Evolutionary conservation across 2,329 filamentous ascomycete species (phyloP).

Genomic region (Microdochium paspali): DNA sequence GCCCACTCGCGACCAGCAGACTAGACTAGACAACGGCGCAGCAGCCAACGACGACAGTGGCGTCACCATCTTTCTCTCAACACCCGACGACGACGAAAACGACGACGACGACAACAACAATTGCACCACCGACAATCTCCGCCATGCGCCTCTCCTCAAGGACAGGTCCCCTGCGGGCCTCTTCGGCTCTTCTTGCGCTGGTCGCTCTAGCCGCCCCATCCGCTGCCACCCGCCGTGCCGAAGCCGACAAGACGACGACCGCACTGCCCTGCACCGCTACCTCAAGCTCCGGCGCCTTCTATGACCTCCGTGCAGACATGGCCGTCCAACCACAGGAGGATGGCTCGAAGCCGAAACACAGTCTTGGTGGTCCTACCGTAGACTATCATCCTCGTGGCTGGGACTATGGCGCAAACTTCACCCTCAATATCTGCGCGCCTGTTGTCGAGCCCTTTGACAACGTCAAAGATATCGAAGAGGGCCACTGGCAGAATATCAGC

Average conservation of each 20-base stretch:
- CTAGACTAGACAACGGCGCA: no score
- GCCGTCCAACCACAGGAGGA: conserved; percentile 32
- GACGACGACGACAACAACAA: not conserved
- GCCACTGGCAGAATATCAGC: conserved; percentile 63
- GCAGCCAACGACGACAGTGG: no score
- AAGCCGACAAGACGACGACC: conserved; percentile 29
- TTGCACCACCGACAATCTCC: not conserved
- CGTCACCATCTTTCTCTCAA: not conserved
- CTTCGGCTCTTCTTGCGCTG: conserved; percentile 12
- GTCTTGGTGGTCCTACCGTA: conserved; percentile 28
- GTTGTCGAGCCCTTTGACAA: conserved; percentile 58
- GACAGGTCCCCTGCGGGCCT: conserved; percentile 6
- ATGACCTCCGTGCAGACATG: conserved; percentile 46
- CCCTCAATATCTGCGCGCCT: conserved; percentile 69
- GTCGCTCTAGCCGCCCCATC: conserved; percentile 25
- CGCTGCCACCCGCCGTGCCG: conserved; percentile 18
- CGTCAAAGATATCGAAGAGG: conserved; percentile 54
- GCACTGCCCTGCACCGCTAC: conserved; percentile 44
- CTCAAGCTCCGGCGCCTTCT: conserved; percentile 47
- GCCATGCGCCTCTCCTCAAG: conserved; percentile 16
- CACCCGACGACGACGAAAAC: not conserved
- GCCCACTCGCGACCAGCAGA: not conserved
- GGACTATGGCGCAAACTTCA: conserved; percentile 76
- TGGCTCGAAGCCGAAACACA: conserved; percentile 27
- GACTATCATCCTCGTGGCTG: conserved; percentile 61